These are phyloP conservation scores for Globisporangium parvum DNA, from an alignment of 352 stramenopile species.

Conservation along the genomic window DNA sequence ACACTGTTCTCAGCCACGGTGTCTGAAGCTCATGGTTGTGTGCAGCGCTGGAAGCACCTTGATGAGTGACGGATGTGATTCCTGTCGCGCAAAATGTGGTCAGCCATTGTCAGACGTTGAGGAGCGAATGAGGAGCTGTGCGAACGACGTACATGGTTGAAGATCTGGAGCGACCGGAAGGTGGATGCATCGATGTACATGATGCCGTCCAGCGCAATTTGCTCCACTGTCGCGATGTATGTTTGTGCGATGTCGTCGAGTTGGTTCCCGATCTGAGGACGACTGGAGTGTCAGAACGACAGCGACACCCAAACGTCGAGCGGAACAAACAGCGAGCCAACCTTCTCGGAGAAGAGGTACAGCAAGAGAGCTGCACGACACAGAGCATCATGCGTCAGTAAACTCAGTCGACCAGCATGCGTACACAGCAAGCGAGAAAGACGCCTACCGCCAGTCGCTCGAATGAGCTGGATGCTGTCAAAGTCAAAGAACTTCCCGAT, in stretches of 20 bases:
- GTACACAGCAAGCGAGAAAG: neutral
- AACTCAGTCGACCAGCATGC: neutral
- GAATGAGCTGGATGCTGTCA: conserved; percentile 67
- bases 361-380: conserved; percentile 51
- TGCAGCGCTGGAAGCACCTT: conserved; percentile 31
- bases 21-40: neutral
- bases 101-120: neutral
- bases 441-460: conserved; percentile 54
- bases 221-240: conserved; percentile 55
- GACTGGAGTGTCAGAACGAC: neutral
- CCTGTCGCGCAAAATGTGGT: conserved; percentile 22
- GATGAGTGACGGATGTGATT: conserved; percentile 70
- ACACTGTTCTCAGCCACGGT: neutral
- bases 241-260: conserved; percentile 49
- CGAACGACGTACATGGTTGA: conserved; percentile 45
- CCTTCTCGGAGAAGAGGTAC: conserved; percentile 67
- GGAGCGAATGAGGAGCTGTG: neutral
- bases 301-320: neutral
- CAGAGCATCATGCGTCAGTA: conserved; percentile 1
- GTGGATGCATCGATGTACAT: conserved; percentile 76
- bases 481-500: conserved; percentile 78
- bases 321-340: conserved; percentile 9
- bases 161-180: conserved; percentile 78
- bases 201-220: conserved; percentile 63
- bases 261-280: conserved; percentile 73